These are phyloP conservation scores for Irpex sp. DNA, from an alignment of 1,284 basidiomycete species.

Conservation along the genomic window DNA sequence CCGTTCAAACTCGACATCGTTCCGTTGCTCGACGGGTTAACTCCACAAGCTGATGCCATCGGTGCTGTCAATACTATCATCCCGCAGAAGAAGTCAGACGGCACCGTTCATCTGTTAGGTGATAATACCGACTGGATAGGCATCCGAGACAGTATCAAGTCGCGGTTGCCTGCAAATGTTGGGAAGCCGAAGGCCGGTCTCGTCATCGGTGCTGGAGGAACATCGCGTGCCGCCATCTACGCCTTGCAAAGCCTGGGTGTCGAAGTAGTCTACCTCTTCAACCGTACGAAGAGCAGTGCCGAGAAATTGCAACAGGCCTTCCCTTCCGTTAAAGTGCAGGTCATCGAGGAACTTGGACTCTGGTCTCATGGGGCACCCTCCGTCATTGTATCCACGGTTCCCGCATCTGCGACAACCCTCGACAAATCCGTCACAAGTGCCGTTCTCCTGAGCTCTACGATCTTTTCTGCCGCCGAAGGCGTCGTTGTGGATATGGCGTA, in stretches of 20 bases:
- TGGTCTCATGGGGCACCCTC: conserved; percentile 56
- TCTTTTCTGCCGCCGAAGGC: conserved; percentile 51
- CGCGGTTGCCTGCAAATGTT: conserved; percentile 34
- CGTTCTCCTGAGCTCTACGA: conserved; percentile 52
- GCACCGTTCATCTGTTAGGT: conserved; percentile 60
- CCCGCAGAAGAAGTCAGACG: conserved; percentile 40
- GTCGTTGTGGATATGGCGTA: conserved; percentile 94
- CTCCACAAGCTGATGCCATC: conserved; percentile 77
- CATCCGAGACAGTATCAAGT: conserved; percentile 60
- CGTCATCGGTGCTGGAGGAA: conserved; percentile 91
- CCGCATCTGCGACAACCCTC: conserved; percentile 64
- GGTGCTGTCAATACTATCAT: conserved; percentile 94
- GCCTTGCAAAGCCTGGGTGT: conserved; percentile 74
- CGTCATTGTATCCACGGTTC: conserved; percentile 85
- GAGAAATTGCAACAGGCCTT: conserved; percentile 66
- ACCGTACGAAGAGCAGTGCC: conserved; percentile 77
- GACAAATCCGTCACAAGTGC: conserved; percentile 32
- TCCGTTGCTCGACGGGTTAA: conserved; percentile 71
- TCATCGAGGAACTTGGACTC: conserved; percentile 55
- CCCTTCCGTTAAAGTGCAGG: conserved; percentile 58
- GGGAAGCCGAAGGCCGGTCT: conserved; percentile 48
- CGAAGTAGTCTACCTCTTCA: conserved; percentile 77
- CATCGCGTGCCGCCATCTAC: conserved; percentile 89
- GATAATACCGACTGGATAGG: conserved; percentile 96
- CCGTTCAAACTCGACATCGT: conserved; percentile 91